Evolutionary conservation across 176 grass and related monocot species (phyloP), one percentile per base, ranked within the genome.

Genomic region (Avena atlantica): DNA sequence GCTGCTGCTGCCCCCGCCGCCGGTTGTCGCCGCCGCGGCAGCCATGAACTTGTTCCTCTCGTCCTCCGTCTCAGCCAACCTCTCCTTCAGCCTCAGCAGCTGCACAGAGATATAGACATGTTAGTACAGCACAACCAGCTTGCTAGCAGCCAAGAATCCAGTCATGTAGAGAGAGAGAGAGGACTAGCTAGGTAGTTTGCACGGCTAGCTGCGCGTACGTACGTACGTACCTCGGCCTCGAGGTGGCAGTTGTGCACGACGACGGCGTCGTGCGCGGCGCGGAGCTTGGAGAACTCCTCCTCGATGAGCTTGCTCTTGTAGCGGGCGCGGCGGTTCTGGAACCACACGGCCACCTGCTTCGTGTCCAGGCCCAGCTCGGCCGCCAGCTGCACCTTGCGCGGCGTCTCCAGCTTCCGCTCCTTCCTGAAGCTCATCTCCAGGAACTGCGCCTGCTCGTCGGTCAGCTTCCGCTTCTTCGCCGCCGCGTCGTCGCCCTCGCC

Each of bases 241-340:
- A 98, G 97, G 80, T 93, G 92, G 88, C 90, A 96, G 79, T 99
- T 99, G 29, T 91, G 88, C 19, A 99, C 67, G 56, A 99, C 76
- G 69, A 80, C 85, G 12, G 94, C 83, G 80, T 99, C 97, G 73
- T 99, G 97, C 31, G 90, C 85, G 19, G 94, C 89, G 74, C 90
- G 90, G 76, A 99, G 97, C 89, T 93, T 92, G 83, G 74, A 19
- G 86, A 94, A 99, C 89, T 94, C 97, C 81, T 96, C 92, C 84
- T 96, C 97, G 25, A 99, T 87, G 85, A 96, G 90, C 89, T 99
- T 99, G 85, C 83, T 94, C 92, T 99, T 99, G 97, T 96, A 91
- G 53, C 97, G 89, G 0, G 97, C 94, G n/a, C 97, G 90, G 57
- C 97, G 92, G 87, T 99, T 99, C 92, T 99, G 94, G 83, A 99